Conservation (phyloP, 2,329 filamentous ascomycete genomes). For the Clonostachys byssicola region DNA sequence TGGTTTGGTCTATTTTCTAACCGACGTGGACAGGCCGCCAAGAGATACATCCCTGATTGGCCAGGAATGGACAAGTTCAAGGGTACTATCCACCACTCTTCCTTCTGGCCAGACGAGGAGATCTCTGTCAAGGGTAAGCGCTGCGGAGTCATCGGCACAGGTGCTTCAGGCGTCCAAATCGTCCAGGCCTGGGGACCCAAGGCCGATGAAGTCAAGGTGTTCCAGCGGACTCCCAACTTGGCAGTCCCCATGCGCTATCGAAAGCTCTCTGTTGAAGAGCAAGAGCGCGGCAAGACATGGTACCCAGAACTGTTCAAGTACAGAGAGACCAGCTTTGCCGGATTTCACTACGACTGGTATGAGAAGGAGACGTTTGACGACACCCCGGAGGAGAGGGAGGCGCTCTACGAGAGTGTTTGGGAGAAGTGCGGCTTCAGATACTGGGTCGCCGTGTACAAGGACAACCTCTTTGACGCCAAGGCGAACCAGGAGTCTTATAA, state of each 20-base stretch:
- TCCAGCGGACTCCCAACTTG: slow-evolving; percentile 65
- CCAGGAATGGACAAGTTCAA: slow-evolving; percentile 55
- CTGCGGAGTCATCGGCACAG: slow-evolving; percentile 60
- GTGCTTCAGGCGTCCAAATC: slow-evolving; percentile 61
- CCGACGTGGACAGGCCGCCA: slow-evolving; percentile 35
- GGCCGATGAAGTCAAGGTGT: slow-evolving; percentile 50
- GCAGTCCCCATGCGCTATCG: slow-evolving; percentile 57
- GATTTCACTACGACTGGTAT: slow-evolving; percentile 53
- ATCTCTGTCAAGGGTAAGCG: slow-evolving; percentile 55
- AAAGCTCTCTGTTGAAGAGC: slow-evolving; percentile 23
- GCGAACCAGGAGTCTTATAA: slow-evolving; percentile 49
- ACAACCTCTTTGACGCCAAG: slow-evolving; percentile 36
- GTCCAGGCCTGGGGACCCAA: slow-evolving; percentile 54
- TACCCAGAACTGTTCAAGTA: slow-evolving; percentile 48
- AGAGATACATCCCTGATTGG: slow-evolving; percentile 58
- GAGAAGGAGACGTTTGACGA: slow-evolving; percentile 54
- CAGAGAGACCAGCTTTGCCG: slow-evolving; percentile 49
- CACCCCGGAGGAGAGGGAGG: slow-evolving; percentile 40
- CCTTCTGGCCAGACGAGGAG: slow-evolving; percentile 54
- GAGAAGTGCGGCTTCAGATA: slow-evolving; percentile 44
- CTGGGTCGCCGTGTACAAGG: slow-evolving; percentile 51
- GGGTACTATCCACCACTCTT: slow-evolving; percentile 55
- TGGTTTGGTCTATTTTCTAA: too few relatives aligned
- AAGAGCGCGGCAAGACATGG: slow-evolving; percentile 35
- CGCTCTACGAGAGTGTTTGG: slow-evolving; percentile 44